Evolutionary conservation across 2,329 filamentous ascomycete genomes (phyloP).

Genomic region (Hypoxylon sp.): DNA sequence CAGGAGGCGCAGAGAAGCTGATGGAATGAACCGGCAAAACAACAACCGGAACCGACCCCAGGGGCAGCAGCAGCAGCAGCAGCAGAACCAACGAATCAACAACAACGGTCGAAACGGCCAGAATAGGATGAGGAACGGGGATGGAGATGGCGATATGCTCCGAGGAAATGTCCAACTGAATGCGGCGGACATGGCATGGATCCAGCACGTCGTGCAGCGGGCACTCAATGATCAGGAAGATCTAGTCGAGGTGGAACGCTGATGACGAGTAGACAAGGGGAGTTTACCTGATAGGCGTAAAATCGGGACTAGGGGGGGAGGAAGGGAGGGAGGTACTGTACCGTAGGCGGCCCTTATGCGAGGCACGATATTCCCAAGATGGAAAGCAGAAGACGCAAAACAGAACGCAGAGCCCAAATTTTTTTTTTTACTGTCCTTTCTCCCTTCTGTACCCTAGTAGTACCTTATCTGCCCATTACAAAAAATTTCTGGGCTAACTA

Average conservation of each 20-base stretch:
- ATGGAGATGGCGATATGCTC: constrained; percentile 34
- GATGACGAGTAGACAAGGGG: constrained; percentile 47
- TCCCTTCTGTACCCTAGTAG: no score
- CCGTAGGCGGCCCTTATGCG: no score
- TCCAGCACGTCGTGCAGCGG: constrained; percentile 63
- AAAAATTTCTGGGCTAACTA: no score
- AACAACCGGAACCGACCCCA: constrained; percentile 44
- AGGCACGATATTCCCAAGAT: constrained; percentile 39
- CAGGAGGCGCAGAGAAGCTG: constrained; percentile 40
- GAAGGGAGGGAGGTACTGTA: no score
- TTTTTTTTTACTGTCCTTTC: no score
- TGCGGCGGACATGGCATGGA: constrained; percentile 60
- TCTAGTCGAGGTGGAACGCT: constrained; percentile 53
- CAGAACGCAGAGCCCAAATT: constrained; percentile 22
- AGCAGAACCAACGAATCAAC: constrained; percentile 35
- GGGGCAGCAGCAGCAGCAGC: no score
- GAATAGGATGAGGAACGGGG: constrained; percentile 35
- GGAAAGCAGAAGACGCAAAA: constrained; percentile 32
- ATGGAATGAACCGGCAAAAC: constrained; percentile 40
- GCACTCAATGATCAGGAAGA: constrained; percentile 64
- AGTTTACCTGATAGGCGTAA: constrained; percentile 30
- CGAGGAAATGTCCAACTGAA: constrained; percentile 50
- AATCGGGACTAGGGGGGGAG: constrained; percentile 27
- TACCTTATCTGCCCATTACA: no score
- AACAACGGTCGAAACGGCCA: constrained; percentile 38